A percentile compares a stretch with the other conserved stretches of the same genome.
These are phyloP conservation scores for Penicillium bialowiezense DNA, from an alignment of 495 filamentous ascomycete species.

Conservation along the genomic window DNA sequence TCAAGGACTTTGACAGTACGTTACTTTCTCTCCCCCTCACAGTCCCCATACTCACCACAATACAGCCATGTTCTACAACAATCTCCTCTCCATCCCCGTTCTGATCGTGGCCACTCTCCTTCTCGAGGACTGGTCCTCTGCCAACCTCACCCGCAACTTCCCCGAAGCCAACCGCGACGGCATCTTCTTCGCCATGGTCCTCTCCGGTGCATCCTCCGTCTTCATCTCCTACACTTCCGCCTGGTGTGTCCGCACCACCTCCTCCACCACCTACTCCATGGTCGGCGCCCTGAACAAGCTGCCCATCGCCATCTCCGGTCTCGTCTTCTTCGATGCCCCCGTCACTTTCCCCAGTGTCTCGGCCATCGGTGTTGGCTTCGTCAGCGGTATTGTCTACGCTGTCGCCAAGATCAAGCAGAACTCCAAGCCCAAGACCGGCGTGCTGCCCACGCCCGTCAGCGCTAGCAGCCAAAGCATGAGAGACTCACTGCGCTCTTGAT, in stretches of 20 bases:
- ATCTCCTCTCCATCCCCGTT: conserved; percentile 93
- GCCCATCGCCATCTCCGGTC: conserved; percentile 83
- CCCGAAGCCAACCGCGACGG: conserved; percentile 69
- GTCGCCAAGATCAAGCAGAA: conserved; percentile 86
- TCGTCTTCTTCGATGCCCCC: conserved; percentile 93
- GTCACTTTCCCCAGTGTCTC: conserved; percentile 90
- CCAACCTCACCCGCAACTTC: conserved; percentile 86
- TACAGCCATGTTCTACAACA: conserved; percentile 99
- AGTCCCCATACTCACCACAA: conserved; percentile 28
- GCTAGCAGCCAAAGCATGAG: conserved; percentile 90
- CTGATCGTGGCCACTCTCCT: conserved; percentile 78
- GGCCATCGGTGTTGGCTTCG: conserved; percentile 84
- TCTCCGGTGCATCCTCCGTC: conserved; percentile 89
- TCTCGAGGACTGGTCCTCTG: conserved; percentile 86
- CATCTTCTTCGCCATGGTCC: conserved; percentile 82
- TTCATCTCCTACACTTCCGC: conserved; percentile 99
- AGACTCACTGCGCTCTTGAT: conserved; percentile 67
- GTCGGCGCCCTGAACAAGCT: conserved; percentile 98
- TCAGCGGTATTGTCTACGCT: conserved; percentile 90
- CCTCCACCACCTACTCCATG: conserved; percentile 97
- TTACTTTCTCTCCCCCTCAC: conserved; percentile 13
- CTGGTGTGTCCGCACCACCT: conserved; percentile 96
- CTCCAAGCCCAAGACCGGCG: conserved; percentile 55
- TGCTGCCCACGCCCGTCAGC: conserved; percentile 77
- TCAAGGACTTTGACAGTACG: conserved; percentile 99